phyloP scores from a whole-genome alignment of 2,329 filamentous ascomycete species.

The Sporothrix protearum region DNA sequence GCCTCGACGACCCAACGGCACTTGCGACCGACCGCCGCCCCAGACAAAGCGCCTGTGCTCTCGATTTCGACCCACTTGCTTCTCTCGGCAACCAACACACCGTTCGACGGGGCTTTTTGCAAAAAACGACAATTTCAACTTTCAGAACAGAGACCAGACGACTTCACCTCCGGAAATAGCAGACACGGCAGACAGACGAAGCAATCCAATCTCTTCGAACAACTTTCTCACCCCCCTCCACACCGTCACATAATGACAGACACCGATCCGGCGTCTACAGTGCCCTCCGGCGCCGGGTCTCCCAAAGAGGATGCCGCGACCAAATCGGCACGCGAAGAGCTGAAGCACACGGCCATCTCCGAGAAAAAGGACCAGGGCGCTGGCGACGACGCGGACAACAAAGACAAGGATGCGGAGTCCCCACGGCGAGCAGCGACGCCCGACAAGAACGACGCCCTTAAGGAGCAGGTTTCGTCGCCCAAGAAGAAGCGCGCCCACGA shows the following conservation, averaged over 20 bases:
- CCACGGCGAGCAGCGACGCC: slow-evolving; percentile 24
- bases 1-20: background rate
- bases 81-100: slow-evolving; percentile 3
- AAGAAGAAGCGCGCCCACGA: slow-evolving; percentile 65
- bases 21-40: background rate
- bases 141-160: background rate
- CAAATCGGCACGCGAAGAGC: slow-evolving; percentile 59
- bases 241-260: slow-evolving; percentile 18
- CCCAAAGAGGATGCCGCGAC: slow-evolving; percentile 60
- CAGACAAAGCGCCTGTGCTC: background rate
- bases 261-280: slow-evolving; percentile 21
- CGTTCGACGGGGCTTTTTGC: background rate
- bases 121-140: background rate
- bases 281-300: slow-evolving; percentile 34
- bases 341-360: slow-evolving; percentile 62
- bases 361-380: slow-evolving; percentile 40
- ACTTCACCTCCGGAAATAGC: background rate
- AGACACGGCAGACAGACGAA: background rate
- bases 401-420: slow-evolving; percentile 29
- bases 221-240: background rate
- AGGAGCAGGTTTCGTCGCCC: slow-evolving; percentile 54
- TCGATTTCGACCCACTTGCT: slow-evolving; percentile 4
- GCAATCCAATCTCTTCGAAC: background rate
- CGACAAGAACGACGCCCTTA: slow-evolving; percentile 39
- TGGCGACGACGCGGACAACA: slow-evolving; percentile 29